phyloP scores from a whole-genome alignment of 1,284 basidiomycete genomes.

The Caloboletus inedulis region DNA sequence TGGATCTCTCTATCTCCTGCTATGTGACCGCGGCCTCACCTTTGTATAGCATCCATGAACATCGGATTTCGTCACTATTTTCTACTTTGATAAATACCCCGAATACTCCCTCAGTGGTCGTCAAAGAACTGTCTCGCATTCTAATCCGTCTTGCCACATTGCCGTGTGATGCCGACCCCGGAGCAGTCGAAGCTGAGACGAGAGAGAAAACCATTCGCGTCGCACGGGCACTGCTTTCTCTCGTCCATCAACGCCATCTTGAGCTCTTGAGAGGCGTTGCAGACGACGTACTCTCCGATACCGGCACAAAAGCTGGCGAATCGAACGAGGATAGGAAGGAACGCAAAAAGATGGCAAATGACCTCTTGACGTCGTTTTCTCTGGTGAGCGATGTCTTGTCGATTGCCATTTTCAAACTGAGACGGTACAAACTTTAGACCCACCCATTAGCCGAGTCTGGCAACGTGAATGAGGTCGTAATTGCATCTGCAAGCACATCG shows the following conservation, averaged over 20 bases:
- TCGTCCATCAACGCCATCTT: slow-evolving; percentile 54
- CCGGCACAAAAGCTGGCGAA: slow-evolving; percentile 37
- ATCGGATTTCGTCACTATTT: slow-evolving; percentile 38
- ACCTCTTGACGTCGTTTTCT: slow-evolving; percentile 53
- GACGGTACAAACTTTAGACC: slow-evolving; percentile 12
- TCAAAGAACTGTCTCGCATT: slow-evolving; percentile 37
- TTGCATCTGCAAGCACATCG: slow-evolving; percentile 54
- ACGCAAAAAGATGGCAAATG: slow-evolving; percentile 43
- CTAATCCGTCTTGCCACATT: slow-evolving; percentile 34
- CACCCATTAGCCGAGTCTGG: slow-evolving; percentile 31
- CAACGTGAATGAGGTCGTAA: slow-evolving; percentile 43
- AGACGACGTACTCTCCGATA: slow-evolving; percentile 37
- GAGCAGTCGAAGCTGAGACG: slow-evolving; percentile 6
- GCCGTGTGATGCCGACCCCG: slow-evolving; percentile 9
- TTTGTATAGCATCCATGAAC: slow-evolving; percentile 43
- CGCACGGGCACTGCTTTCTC: slow-evolving; percentile 38
- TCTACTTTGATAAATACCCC: slow-evolving; percentile 44
- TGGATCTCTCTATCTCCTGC: neutral
- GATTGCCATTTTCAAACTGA: neutral
- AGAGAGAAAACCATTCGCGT: slow-evolving; percentile 12
- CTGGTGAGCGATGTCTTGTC: slow-evolving; percentile 37
- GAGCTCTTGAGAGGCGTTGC: slow-evolving; percentile 42
- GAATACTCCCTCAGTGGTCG: slow-evolving; percentile 36
- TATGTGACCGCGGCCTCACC: slow-evolving; percentile 1
- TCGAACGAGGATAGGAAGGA: slow-evolving; percentile 38